phyloP scores from a whole-genome alignment of 176 grass and related monocot species.

The Oryza brachyantha region DNA sequence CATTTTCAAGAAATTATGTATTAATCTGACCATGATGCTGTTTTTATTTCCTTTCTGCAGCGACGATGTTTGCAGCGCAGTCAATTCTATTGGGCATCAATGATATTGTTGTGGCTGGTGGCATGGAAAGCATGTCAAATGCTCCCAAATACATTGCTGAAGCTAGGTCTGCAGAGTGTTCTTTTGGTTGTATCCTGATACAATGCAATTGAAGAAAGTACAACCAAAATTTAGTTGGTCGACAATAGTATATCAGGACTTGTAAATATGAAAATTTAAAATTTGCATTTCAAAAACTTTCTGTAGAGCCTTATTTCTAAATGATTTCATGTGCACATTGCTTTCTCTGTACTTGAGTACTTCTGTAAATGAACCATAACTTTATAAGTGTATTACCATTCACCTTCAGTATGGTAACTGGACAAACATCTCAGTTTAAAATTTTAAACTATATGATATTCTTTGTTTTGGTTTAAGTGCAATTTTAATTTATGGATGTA shows the following conservation, averaged over 20 bases:
- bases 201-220: not conserved
- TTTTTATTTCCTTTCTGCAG: conserved; percentile 37
- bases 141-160: conserved; percentile 92
- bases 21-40: not conserved
- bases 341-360: not conserved
- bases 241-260: not conserved
- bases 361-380: not conserved
- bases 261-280: not conserved
- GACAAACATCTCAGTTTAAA: not conserved
- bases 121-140: conserved; percentile 99
- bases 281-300: not conserved
- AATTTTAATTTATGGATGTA: not conserved
- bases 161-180: conserved; percentile 56
- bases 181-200: not conserved
- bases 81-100: conserved; percentile 84
- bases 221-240: not conserved
- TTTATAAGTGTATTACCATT: not conserved
- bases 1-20: not conserved
- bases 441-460: not conserved
- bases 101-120: conserved; percentile 87
- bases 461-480: not conserved
- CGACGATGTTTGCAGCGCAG: conserved; percentile 81
- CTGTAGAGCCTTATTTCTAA: not conserved
- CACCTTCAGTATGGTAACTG: not conserved
- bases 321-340: not conserved